phyloP scores from a whole-genome alignment of 2,329 filamentous ascomycete species.

The Colletotrichum sp. region DNA sequence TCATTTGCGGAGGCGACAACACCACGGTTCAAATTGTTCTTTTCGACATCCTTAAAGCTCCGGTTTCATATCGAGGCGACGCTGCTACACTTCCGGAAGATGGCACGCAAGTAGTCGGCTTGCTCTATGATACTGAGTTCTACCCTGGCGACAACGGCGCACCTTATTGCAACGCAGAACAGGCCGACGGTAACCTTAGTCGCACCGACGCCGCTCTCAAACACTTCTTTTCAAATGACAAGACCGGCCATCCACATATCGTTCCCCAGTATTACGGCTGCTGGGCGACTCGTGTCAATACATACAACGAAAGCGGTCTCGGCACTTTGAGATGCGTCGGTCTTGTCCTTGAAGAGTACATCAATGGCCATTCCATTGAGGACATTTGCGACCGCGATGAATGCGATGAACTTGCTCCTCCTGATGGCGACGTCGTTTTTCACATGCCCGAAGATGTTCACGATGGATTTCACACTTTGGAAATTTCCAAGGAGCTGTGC shows the following conservation, averaged over 20 bases:
- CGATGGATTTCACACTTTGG: background rate
- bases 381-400: background rate
- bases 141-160: background rate
- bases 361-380: background rate
- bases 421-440: background rate
- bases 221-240: background rate
- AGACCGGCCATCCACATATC: background rate
- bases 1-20: background rate
- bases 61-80: background rate
- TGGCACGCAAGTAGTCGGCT: background rate
- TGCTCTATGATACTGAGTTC: background rate
- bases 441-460: background rate
- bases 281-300: background rate
- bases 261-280: background rate
- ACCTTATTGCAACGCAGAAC: background rate
- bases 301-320: background rate
- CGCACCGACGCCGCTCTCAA: background rate
- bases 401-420: background rate
- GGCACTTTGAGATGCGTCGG: background rate
- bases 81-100: background rate
- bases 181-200: background rate
- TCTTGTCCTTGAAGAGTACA: background rate
- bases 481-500: background rate
- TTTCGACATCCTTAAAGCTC: fast-evolving
- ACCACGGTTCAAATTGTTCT: background rate